A percentile compares a stretch with the other conserved stretches of the same genome.
These are phyloP conservation scores for Cercophora newfieldiana DNA, from an alignment of 495 filamentous ascomycete species.

Conservation along the genomic window DNA sequence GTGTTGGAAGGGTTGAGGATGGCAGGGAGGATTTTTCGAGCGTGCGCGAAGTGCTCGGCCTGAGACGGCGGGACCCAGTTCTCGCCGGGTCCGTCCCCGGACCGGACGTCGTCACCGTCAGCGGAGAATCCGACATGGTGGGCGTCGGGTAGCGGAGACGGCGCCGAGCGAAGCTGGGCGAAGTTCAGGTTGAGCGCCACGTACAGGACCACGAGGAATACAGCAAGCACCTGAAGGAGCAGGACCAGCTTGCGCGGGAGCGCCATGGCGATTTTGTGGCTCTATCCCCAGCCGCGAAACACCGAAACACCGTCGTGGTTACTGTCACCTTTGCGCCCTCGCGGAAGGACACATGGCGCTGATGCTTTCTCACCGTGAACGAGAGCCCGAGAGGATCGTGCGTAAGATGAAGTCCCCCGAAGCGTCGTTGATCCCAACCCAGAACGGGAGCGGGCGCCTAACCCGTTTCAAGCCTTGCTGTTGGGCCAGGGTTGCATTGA, in stretches of 20 bases:
- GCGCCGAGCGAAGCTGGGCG: not conserved
- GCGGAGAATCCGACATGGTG: constrained; percentile 6
- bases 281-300: not conserved
- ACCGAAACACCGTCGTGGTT: too few species aligned
- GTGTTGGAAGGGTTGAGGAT: constrained; percentile 8
- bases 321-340: not conserved
- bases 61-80: not conserved
- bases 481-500: not conserved
- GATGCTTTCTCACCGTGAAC: not conserved
- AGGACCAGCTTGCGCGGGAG: not conserved
- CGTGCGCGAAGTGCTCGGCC: not conserved
- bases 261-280: not conserved
- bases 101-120: not conserved
- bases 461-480: not conserved
- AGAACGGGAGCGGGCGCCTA: not conserved
- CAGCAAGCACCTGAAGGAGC: not conserved
- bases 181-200: not conserved
- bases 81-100: not conserved
- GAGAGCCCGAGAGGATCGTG: too few species aligned
- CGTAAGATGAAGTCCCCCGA: too few species aligned
- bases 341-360: too few species aligned
- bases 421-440: not conserved
- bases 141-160: not conserved
- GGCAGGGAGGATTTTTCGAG: not conserved
- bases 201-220: not conserved